phyloP scores from a whole-genome alignment of 2,329 filamentous ascomycete species.

The Chalaropsis ovoidea region DNA sequence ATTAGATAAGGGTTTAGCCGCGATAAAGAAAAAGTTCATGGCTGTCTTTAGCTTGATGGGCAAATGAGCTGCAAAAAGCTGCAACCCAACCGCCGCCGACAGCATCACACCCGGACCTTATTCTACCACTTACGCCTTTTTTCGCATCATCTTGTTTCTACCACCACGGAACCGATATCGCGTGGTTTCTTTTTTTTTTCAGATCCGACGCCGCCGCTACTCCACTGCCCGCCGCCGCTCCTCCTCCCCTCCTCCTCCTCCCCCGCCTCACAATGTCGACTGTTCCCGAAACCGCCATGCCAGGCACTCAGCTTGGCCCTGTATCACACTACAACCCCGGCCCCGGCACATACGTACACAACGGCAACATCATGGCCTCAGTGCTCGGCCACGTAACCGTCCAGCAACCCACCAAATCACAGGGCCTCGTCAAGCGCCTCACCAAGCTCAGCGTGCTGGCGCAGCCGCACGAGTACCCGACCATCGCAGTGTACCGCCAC shows the following conservation, averaged over 20 bases:
- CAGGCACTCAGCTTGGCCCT: slow-evolving; percentile 70
- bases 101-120: background rate
- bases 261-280: slow-evolving; percentile 11
- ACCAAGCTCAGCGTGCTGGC: slow-evolving; percentile 45
- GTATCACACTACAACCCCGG: slow-evolving; percentile 59
- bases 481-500: slow-evolving; percentile 46
- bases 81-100: background rate
- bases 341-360: slow-evolving; percentile 72
- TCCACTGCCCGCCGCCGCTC: background rate
- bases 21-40: slow-evolving; percentile 21
- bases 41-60: background rate
- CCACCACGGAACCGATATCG: background rate
- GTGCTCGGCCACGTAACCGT: slow-evolving; percentile 63
- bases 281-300: slow-evolving; percentile 53
- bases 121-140: background rate
- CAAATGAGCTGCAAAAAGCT: slow-evolving; percentile 7
- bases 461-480: slow-evolving; percentile 38
- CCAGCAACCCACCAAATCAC: slow-evolving; percentile 38
- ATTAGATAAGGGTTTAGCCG: slow-evolving; percentile 13
- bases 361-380: slow-evolving; percentile 67
- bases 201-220: background rate
- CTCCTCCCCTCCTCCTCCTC: background rate
- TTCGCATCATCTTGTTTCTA: background rate
- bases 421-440: slow-evolving; percentile 48
- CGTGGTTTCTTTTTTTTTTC: background rate